Base-by-base conservation (phyloP, 2,329 filamentous ascomycete genomes). In the Aspergillus pseudoviridinutans region DNA sequence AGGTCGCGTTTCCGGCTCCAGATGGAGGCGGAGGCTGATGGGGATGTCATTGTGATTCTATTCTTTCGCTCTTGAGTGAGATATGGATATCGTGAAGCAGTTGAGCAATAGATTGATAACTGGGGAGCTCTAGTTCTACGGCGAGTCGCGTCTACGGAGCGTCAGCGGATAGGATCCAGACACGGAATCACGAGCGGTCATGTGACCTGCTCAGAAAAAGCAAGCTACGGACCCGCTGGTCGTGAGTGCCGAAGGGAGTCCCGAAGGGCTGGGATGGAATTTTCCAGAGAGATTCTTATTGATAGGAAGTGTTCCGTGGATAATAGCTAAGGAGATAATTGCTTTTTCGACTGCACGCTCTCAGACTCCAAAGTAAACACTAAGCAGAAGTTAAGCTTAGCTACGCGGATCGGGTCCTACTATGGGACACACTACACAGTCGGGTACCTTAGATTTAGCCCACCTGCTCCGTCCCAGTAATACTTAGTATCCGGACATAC, bases 1-100 rank as follows among this genome's bases (percentile, higher is more conserved):
- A 71, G 62, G 58, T 79, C 76, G 57, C 69, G 59, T 59, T 74
- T 78, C 47, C 73, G 70, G 29, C 58, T 64, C 61, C 67, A 65
- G 51, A 72, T 63, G n/a, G 70, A 65, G 25, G 56, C 53, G 32
- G 59, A 50, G 51, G 55, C 14, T 10, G 55, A 47, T 44, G 38
- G 55, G 35, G 44, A 41, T n/a, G 35, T 24, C 56, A 60, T 60
- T 50, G 46, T 42, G 41, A 14, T 42, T 41, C 17, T 46, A 54
- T 55, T 35, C 35, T 47, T 17, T 51, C 12, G 3, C 14, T 0
- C 5, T 7, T 5, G 5, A 38, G 5, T 17, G 1, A 3, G 14
- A 17, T 7, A 35, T 17, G 32, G 32, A 38, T 38, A 7, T 38
- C 14, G 1, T 35, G 32, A 17, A 35, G 32, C 4, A 35, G 32